Percentiles rank a stretch among this genome's conserved stretches.
These are phyloP conservation scores for Uronychia setigera DNA, from an alignment of 73 alveolate genomes.

Conservation along the genomic window DNA sequence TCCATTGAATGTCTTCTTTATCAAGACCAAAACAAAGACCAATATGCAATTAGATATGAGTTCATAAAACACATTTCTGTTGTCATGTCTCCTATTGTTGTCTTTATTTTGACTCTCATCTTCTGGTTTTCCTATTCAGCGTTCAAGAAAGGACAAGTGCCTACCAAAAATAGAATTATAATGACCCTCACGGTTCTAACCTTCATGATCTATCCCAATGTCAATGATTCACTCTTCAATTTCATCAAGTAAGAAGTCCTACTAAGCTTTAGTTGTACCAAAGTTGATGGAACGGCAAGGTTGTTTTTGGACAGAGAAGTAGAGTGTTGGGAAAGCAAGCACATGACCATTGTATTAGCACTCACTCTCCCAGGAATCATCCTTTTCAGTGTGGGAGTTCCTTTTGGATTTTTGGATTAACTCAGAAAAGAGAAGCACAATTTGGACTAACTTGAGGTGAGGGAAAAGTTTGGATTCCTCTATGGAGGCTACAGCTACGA, in stretches of 20 bases:
- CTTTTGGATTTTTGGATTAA: neutral
- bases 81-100: too few relatives aligned
- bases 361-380: neutral
- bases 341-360: neutral
- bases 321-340: neutral
- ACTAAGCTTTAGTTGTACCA: neutral
- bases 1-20: too few relatives aligned
- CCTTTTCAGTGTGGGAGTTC: neutral
- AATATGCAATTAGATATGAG: too few relatives aligned
- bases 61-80: too few relatives aligned
- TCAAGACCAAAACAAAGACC: too few relatives aligned
- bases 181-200: neutral
- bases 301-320: neutral
- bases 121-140: too few relatives aligned
- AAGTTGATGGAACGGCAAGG: neutral
- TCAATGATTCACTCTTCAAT: neutral
- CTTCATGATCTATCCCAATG: neutral
- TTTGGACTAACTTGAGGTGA: neutral
- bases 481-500: conserved; percentile 29
- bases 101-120: too few relatives aligned
- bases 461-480: conserved; percentile 42
- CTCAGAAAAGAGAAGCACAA: neutral
- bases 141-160: too few relatives aligned
- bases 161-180: too few relatives aligned
- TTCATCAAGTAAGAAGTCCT: neutral